A percentile compares a stretch with the other conserved stretches of the same genome.
These are phyloP conservation scores for Colletotrichum camelliae DNA, from an alignment of 2,329 filamentous ascomycete genomes.

Conservation along the genomic window DNA sequence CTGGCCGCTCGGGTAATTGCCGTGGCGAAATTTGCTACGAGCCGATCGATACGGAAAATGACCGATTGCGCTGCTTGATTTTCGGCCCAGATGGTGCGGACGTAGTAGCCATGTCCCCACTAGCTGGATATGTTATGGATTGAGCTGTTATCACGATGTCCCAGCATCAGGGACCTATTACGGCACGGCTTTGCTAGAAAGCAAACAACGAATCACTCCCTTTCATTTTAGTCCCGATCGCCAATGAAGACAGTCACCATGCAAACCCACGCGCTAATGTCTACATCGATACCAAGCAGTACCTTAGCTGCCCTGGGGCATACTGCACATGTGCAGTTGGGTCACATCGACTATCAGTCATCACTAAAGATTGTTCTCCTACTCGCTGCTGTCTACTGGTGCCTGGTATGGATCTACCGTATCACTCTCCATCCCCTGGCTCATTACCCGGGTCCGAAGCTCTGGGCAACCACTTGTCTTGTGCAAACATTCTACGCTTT, in stretches of 20 bases:
- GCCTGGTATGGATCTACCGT: slow-evolving; percentile 1
- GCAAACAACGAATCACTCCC: too few relatives aligned
- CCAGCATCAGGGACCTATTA: too few relatives aligned
- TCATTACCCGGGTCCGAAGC: slow-evolving; percentile 35
- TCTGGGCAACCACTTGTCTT: slow-evolving; percentile 31
- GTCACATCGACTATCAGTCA: background rate
- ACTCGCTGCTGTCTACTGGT: background rate
- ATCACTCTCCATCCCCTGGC: slow-evolving; percentile 26
- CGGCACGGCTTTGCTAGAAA: too few relatives aligned
- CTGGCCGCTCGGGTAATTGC: background rate
- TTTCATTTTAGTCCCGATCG: too few relatives aligned
- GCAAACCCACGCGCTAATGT: background rate
- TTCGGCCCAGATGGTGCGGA: background rate
- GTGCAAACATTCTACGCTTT: background rate
- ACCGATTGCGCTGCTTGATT: background rate
- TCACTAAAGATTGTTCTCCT: background rate
- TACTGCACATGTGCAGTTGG: background rate
- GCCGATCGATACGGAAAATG: background rate
- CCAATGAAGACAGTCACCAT: background rate
- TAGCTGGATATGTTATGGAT: background rate
- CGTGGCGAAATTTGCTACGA: background rate
- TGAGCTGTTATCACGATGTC: too few relatives aligned
- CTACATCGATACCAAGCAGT: background rate
- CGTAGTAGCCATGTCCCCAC: background rate
- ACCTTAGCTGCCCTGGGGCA: background rate